Conservation (phyloP, 2,329 filamentous ascomycete species). For the Alternaria gansuensis region DNA sequence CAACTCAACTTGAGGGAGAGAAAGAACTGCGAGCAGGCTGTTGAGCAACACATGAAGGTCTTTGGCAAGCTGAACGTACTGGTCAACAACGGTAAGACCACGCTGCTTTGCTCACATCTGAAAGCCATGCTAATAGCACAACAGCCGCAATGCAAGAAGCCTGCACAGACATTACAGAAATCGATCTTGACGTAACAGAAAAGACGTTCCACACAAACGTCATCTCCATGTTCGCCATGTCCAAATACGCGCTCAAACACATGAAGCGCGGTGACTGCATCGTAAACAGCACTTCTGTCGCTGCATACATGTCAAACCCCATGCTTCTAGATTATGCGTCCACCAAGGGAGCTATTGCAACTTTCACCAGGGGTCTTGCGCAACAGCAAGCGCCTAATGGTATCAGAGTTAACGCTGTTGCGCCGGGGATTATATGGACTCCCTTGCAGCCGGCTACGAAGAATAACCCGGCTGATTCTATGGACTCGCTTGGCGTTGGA, state of each 20-base stretch:
- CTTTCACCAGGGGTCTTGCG: slow-evolving; percentile 76
- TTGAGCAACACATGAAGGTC: slow-evolving; percentile 69
- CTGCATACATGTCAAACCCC: slow-evolving; percentile 78
- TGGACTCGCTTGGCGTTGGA: slow-evolving; percentile 29
- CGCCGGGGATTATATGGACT: slow-evolving; percentile 65
- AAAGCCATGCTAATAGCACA: slow-evolving; percentile 2
- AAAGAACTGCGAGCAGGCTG: slow-evolving; percentile 72
- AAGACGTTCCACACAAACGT: slow-evolving; percentile 76
- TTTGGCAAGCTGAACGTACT: slow-evolving; percentile 73
- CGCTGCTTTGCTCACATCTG: neutral
- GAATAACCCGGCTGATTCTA: slow-evolving; percentile 22
- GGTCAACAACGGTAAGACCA: slow-evolving; percentile 30
- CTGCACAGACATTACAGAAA: slow-evolving; percentile 63
- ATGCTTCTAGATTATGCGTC: slow-evolving; percentile 82
- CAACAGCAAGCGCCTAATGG: slow-evolving; percentile 75
- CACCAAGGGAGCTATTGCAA: slow-evolving; percentile 77
- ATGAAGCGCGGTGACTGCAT: slow-evolving; percentile 75
- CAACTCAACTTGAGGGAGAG: slow-evolving; percentile 67
- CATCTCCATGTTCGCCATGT: slow-evolving; percentile 77
- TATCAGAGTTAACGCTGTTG: slow-evolving; percentile 77
- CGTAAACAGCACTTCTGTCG: slow-evolving; percentile 83
- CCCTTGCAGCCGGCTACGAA: slow-evolving; percentile 29
- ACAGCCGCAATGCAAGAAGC: slow-evolving; percentile 64
- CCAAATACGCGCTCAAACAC: slow-evolving; percentile 76
- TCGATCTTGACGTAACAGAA: slow-evolving; percentile 64